Evolutionary conservation across 192 early-diverging fungal genomes (phyloP).

Genomic region (Backusella circina): DNA sequence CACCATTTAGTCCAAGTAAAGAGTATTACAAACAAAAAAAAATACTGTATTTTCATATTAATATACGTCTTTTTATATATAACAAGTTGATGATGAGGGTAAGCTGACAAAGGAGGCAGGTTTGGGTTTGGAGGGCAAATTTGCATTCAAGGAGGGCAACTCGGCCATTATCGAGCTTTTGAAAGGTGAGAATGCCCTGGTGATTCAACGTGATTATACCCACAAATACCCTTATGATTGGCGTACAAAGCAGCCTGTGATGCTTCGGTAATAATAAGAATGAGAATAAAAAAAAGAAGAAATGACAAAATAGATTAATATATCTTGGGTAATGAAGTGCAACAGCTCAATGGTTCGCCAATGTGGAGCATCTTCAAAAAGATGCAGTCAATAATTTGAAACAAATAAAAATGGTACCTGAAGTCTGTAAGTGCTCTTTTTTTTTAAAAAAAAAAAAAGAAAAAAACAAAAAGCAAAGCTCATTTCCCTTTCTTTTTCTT

Average conservation of each 20-base stretch:
- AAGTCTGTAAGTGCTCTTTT: slow-evolving; percentile 32
- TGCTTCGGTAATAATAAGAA: slow-evolving; percentile 39
- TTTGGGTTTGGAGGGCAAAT: slow-evolving; percentile 52
- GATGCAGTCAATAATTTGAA: slow-evolving; percentile 54
- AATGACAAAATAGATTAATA: background rate
- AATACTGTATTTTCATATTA: too few species aligned
- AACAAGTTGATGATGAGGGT: slow-evolving; percentile 60
- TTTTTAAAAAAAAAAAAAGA: background rate
- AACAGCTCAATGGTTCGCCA: slow-evolving; percentile 83
- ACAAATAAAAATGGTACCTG: slow-evolving; percentile 57
- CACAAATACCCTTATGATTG: slow-evolving; percentile 87
- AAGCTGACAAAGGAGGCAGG: slow-evolving; percentile 67
- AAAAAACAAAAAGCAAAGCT: background rate
- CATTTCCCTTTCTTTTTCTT: background rate
- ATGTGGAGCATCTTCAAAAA: slow-evolving; percentile 60
- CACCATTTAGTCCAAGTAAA: slow-evolving; percentile 57
- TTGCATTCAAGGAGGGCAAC: slow-evolving; percentile 58
- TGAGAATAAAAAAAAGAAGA: background rate
- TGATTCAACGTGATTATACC: slow-evolving; percentile 48
- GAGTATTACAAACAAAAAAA: background rate
- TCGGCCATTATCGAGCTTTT: slow-evolving; percentile 54
- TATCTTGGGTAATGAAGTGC: slow-evolving; percentile 41
- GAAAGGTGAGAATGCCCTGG: slow-evolving; percentile 28
- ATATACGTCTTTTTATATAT: background rate
- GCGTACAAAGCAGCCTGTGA: slow-evolving; percentile 79